Conservation (phyloP, 1,284 basidiomycete species). For the Irpex lacteus region DNA sequence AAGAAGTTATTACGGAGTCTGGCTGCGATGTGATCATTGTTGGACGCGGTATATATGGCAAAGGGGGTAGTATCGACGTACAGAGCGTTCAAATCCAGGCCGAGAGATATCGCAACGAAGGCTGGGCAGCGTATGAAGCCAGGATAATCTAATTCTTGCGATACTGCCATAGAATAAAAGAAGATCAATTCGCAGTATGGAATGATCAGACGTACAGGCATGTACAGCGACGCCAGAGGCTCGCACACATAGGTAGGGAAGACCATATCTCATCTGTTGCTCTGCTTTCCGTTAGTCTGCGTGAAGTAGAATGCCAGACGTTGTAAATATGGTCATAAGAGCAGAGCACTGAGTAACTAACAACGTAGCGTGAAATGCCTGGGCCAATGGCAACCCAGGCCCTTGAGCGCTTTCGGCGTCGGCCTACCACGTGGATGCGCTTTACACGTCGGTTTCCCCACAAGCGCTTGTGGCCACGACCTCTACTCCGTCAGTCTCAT, state of each 20-base stretch:
- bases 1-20: conserved; percentile 77
- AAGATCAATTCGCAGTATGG: too few relatives aligned
- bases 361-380: not conserved
- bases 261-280: too few relatives aligned
- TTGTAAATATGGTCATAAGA: too few relatives aligned
- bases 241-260: too few relatives aligned
- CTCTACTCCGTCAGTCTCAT: not conserved
- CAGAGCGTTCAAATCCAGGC: conserved; percentile 69
- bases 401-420: not conserved
- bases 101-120: conserved; percentile 80
- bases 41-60: conserved; percentile 92
- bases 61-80: conserved; percentile 57
- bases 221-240: too few relatives aligned
- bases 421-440: not conserved
- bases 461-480: not conserved
- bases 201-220: too few relatives aligned
- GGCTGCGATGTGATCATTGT: conserved; percentile 99
- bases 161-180: too few relatives aligned
- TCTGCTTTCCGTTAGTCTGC: too few relatives aligned
- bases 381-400: not conserved
- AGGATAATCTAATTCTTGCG: not conserved
- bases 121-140: conserved; percentile 85
- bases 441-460: not conserved
- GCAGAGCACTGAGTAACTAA: too few relatives aligned
- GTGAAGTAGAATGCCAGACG: too few relatives aligned